These are phyloP conservation scores for Hypoxylon perforatum DNA, from an alignment of 495 filamentous ascomycete species.

Conservation along the genomic window DNA sequence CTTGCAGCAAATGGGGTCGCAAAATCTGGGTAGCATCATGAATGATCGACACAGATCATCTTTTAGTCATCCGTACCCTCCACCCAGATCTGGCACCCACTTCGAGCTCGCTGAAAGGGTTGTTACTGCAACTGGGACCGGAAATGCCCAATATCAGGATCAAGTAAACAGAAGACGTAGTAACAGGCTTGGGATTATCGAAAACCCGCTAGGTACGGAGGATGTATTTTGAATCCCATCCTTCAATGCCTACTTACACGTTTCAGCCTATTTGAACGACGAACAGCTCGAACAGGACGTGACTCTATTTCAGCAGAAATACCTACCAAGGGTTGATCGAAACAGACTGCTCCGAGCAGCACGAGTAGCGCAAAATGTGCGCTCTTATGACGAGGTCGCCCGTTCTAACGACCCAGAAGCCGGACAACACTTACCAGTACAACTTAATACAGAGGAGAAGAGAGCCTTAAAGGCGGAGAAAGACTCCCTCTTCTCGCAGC, in stretches of 20 bases:
- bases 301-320: slow-evolving; percentile 23
- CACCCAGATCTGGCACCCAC: not conserved
- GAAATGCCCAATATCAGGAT: not conserved
- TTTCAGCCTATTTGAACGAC: slow-evolving; percentile 39
- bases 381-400: slow-evolving; percentile 39
- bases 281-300: slow-evolving; percentile 43
- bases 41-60: slow-evolving; percentile 16
- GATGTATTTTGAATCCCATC: not conserved
- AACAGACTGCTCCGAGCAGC: slow-evolving; percentile 39
- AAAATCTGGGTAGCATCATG: slow-evolving; percentile 17
- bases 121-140: not conserved
- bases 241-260: slow-evolving; percentile 7
- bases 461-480: slow-evolving; percentile 40
- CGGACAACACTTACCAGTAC: slow-evolving; percentile 18
- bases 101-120: slow-evolving; percentile 11
- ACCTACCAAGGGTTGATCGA: slow-evolving; percentile 22
- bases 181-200: slow-evolving; percentile 39
- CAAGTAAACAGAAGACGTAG: slow-evolving; percentile 32
- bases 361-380: slow-evolving; percentile 43
- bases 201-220: slow-evolving; percentile 43
- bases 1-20: too few relatives aligned
- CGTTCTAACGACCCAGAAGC: slow-evolving; percentile 24
- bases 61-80: slow-evolving; percentile 6
- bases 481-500: slow-evolving; percentile 38
- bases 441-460: slow-evolving; percentile 37